Evolutionary conservation across 495 filamentous ascomycete species (phyloP).

Genomic region (Peziza echinospora): DNA sequence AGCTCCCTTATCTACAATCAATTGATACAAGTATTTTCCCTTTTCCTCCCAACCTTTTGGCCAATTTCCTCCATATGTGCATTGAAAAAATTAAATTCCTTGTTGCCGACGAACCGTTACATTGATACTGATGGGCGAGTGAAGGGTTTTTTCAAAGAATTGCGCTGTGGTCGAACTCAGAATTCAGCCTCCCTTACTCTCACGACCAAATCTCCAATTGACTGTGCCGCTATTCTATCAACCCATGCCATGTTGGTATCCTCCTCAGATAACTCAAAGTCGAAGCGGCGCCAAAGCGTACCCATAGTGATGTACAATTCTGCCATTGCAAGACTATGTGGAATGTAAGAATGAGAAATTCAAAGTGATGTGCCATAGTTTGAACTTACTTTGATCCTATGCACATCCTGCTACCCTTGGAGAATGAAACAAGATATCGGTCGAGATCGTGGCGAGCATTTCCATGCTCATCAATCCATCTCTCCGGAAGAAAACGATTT

Average conservation of each 20-base stretch:
- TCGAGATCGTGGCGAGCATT: not conserved
- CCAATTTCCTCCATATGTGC: not conserved
- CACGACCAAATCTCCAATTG: slow-evolving; percentile 3
- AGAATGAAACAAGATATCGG: slow-evolving; percentile 22
- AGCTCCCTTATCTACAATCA: no score
- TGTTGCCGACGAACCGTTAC: not conserved
- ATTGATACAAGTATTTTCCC: not conserved
- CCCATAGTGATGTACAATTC: slow-evolving; percentile 28
- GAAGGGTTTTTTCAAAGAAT: no score
- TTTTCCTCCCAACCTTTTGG: not conserved
- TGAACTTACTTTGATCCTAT: slow-evolving; percentile 25
- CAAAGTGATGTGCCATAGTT: not conserved
- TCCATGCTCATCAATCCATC: not conserved
- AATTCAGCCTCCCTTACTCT: slow-evolving; percentile 1
- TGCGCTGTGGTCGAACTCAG: no score
- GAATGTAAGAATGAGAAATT: not conserved
- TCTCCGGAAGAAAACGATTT: slow-evolving; percentile 1
- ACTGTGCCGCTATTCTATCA: slow-evolving; percentile 1
- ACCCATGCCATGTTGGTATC: slow-evolving; percentile 5
- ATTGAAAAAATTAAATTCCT: not conserved
- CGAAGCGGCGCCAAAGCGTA: slow-evolving; percentile 25
- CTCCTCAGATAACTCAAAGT: slow-evolving; percentile 19
- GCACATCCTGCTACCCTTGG: slow-evolving; percentile 27
- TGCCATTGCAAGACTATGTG: slow-evolving; percentile 22
- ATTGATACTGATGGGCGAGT: no score